Evolutionary conservation across 2,329 filamentous ascomycete species (phyloP).

Genomic region (Microsporum ferrugineum): DNA sequence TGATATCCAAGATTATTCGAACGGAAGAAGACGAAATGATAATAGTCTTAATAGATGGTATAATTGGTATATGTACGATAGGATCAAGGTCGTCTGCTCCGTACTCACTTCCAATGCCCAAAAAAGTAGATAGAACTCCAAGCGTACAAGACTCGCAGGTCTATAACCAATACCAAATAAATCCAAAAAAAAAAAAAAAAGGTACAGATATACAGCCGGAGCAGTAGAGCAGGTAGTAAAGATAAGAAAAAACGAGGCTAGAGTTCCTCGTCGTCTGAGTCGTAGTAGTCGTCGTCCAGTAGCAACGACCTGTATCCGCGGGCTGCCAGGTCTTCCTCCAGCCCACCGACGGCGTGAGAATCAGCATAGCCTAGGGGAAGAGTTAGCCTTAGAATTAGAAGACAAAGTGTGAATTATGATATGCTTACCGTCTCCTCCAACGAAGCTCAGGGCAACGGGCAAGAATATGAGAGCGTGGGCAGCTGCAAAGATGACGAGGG

Average conservation of each 20-base stretch:
- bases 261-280: conserved; percentile 53
- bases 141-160: not conserved
- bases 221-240: not conserved
- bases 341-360: conserved; percentile 71
- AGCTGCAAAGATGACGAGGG: conserved; percentile 79
- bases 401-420: not conserved
- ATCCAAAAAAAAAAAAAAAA: not conserved
- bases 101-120: not conserved
- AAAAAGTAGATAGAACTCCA: not conserved
- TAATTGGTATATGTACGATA: not conserved
- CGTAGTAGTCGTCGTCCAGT: conserved; percentile 63
- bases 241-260: conserved; percentile 1
- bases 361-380: conserved; percentile 60
- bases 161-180: not conserved
- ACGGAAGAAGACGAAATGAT: not conserved
- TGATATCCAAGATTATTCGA: not conserved
- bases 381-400: conserved; percentile 12
- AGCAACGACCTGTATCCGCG: conserved; percentile 66
- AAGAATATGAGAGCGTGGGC: conserved; percentile 83
- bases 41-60: not conserved
- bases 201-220: conserved; percentile 7
- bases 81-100: not conserved
- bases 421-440: conserved; percentile 61
- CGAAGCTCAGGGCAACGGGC: conserved; percentile 74
- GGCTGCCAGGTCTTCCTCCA: conserved; percentile 78